Evolutionary conservation across 345 rosid species (phyloP), one percentile per base, ranked within the genome.

Genomic region (Eucalyptus victrix): DNA sequence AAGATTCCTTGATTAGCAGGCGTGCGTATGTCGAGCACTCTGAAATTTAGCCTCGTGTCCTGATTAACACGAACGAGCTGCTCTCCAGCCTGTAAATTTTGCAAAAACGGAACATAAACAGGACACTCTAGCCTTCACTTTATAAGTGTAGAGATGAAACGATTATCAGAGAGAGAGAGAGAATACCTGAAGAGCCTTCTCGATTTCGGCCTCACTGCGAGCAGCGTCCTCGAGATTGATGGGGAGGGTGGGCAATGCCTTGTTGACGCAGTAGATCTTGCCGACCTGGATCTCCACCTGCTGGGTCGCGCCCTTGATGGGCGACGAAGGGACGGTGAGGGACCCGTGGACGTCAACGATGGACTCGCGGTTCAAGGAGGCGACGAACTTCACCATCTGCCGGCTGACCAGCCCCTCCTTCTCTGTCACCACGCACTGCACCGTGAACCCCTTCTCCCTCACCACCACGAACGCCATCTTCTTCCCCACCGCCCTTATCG

Each of bases 1-100:
- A 97, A 97, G 87, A 97, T 95, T 60, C 94, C 98, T 90, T 96
- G 98, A 92, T 96, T 96, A 80, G 99, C 96, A 12, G 96, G 94
- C 76, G 97, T 97, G 56, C 99, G 92, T 10, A 96, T 3, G 91
- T 98, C 98, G n/a, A 98, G 90, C 92, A 94, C 96, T 88, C 97
- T 93, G 86, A 91, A 86, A 87, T 96, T 96, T 91, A 98, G 91
- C 45, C 99, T 96, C 12, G 97, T 97, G 80, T 97, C 98, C 92
- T 95, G 99, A 91, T 95, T 94, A 37, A 96, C 98, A 85, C 98
- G 96, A 86, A 91, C 96, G 87, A 94, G 93, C 67, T 93, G 92
- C 53, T 91, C 93, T 83, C 95, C 96, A 47, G 90, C 94, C 97
- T 97, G 93, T 42, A 87, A 49, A 23, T 69, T 87, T 37, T 7